A percentile compares a stretch with the other conserved stretches of the same genome.
These are phyloP conservation scores for Collybia mongolica DNA, from an alignment of 768 basidiomycete genomes.

Conservation along the genomic window DNA sequence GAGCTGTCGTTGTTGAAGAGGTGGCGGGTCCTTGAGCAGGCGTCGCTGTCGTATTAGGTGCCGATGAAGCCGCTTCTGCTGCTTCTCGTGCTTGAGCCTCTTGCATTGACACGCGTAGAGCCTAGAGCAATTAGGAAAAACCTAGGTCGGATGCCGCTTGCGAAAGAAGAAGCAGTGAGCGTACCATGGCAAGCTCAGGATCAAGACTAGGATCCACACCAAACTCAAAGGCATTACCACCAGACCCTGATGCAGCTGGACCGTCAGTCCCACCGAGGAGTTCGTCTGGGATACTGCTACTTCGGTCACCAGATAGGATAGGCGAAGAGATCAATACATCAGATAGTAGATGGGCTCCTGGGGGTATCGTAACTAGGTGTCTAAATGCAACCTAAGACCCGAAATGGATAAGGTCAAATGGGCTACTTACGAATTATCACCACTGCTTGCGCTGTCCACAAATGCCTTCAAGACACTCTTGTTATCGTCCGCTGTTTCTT, in stretches of 20 bases:
- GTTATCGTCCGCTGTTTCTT: slow-evolving; percentile 57
- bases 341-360: slow-evolving; percentile 79
- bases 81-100: slow-evolving; percentile 83
- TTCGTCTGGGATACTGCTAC: slow-evolving; percentile 65
- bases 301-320: slow-evolving; percentile 77
- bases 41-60: slow-evolving; percentile 28
- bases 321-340: slow-evolving; percentile 81
- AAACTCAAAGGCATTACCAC: slow-evolving; percentile 69
- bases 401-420: neutral
- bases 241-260: slow-evolving; percentile 44
- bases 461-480: slow-evolving; percentile 73
- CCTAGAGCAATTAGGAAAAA: slow-evolving; percentile 43
- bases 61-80: slow-evolving; percentile 43
- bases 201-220: slow-evolving; percentile 95
- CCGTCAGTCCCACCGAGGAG: slow-evolving; percentile 48
- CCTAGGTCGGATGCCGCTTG: too few relatives aligned
- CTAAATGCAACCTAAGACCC: slow-evolving; percentile 34
- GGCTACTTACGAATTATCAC: slow-evolving; percentile 80
- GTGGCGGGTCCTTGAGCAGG: slow-evolving; percentile 23
- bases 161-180: slow-evolving; percentile 11
- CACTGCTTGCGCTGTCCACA: slow-evolving; percentile 76
- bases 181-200: slow-evolving; percentile 94
- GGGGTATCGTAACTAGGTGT: slow-evolving; percentile 77
- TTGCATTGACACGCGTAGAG: slow-evolving; percentile 95
- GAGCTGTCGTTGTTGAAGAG: slow-evolving; percentile 22